phyloP scores from a whole-genome alignment of 2,329 filamentous ascomycete genomes.

The Xylaria arbuscula region DNA sequence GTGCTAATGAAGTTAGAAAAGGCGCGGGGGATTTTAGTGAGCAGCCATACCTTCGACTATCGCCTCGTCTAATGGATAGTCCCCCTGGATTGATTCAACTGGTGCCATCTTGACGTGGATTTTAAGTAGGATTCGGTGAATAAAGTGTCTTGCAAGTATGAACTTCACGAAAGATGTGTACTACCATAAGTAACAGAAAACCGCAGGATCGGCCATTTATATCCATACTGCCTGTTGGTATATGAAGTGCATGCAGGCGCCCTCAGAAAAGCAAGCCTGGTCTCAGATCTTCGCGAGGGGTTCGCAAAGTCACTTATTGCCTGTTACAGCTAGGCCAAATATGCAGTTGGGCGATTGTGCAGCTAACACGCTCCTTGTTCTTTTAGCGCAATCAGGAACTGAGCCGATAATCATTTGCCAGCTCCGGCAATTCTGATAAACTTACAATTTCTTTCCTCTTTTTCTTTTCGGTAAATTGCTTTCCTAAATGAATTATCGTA shows the following conservation, averaged over 20 bases:
- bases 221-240: not conserved
- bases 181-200: not conserved
- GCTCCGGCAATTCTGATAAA: too few relatives aligned
- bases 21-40: not conserved
- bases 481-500: not conserved
- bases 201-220: not conserved
- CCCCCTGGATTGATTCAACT: not conserved
- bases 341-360: not conserved
- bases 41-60: not conserved
- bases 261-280: too few relatives aligned
- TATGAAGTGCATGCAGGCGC: too few relatives aligned
- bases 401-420: not conserved
- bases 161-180: not conserved
- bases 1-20: not conserved
- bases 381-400: not conserved
- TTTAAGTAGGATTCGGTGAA: not conserved
- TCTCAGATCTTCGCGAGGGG: not conserved
- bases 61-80: not conserved
- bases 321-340: not conserved
- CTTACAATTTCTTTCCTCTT: not conserved
- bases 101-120: not conserved
- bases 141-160: not conserved
- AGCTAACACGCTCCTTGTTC: not conserved
- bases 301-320: not conserved
- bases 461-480: not conserved